These are phyloP conservation scores for Phanerochaete carnosa DNA, from an alignment of 768 basidiomycete genomes.

Conservation along the genomic window DNA sequence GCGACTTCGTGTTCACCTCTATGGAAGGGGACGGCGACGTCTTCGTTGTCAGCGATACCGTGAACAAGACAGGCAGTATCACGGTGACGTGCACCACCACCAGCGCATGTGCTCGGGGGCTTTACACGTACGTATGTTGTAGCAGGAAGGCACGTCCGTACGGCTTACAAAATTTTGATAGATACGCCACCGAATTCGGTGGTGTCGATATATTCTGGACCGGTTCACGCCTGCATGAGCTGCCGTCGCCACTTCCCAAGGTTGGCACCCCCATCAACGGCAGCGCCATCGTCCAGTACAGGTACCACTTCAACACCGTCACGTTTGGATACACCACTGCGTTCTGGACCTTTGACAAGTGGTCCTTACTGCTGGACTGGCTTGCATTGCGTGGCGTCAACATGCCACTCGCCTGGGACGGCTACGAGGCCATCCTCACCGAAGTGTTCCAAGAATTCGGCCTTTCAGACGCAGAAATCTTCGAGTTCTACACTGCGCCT, in stretches of 20 bases:
- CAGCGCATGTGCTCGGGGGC: slow-evolving; percentile 35
- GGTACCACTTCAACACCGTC: slow-evolving; percentile 42
- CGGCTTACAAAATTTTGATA: slow-evolving; percentile 4
- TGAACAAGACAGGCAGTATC: slow-evolving; percentile 18
- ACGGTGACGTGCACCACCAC: slow-evolving; percentile 32
- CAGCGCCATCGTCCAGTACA: slow-evolving; percentile 34
- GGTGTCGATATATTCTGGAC: slow-evolving; percentile 44
- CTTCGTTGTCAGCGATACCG: slow-evolving; percentile 30
- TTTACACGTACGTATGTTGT: slow-evolving; percentile 32
- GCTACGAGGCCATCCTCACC: slow-evolving; percentile 35
- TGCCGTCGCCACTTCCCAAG: slow-evolving; percentile 28
- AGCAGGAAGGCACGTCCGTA: not conserved
- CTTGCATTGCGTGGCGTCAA: slow-evolving; percentile 39
- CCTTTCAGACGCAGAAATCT: slow-evolving; percentile 32
- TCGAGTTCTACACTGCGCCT: slow-evolving; percentile 33
- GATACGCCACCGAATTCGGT: slow-evolving; percentile 34
- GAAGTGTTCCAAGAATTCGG: slow-evolving; percentile 37
- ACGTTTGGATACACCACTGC: slow-evolving; percentile 39
- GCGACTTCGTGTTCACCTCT: slow-evolving; percentile 31
- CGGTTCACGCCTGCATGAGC: slow-evolving; percentile 33
- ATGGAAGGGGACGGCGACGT: slow-evolving; percentile 25
- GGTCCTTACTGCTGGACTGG: slow-evolving; percentile 40
- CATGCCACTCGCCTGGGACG: slow-evolving; percentile 40
- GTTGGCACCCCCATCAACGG: slow-evolving; percentile 30
- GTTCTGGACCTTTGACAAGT: slow-evolving; percentile 38